These are phyloP conservation scores for Fusarium citri DNA, from an alignment of 2,329 filamentous ascomycete genomes.

Conservation along the genomic window DNA sequence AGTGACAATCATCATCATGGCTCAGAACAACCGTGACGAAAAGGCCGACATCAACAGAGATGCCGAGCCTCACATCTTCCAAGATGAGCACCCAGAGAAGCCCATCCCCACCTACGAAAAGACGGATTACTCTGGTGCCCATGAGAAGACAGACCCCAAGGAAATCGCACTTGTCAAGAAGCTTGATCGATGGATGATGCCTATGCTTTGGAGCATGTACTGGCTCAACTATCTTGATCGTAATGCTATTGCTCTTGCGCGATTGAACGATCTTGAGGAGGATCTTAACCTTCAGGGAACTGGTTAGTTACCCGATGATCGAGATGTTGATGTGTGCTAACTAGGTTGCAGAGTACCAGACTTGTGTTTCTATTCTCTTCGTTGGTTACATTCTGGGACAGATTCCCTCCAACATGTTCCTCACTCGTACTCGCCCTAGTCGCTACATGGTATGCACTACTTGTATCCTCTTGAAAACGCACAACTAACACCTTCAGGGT, in stretches of 20 bases:
- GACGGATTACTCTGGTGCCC: constrained; percentile 44
- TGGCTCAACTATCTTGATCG: constrained; percentile 60
- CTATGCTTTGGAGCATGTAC: constrained; percentile 55
- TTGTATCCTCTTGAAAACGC: rapidly evolving
- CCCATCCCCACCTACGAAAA: constrained; percentile 32
- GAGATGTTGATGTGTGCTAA: not conserved
- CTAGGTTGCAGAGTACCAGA: constrained; percentile 47
- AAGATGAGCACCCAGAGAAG: constrained; percentile 38
- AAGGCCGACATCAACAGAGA: constrained; percentile 22
- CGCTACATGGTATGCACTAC: constrained; percentile 52
- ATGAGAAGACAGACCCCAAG: constrained; percentile 44
- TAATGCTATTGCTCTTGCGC: constrained; percentile 60
- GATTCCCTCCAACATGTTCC: constrained; percentile 58
- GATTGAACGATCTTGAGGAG: constrained; percentile 48
- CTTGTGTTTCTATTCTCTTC: constrained; percentile 49
- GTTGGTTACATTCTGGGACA: constrained; percentile 61
- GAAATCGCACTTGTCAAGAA: constrained; percentile 45
- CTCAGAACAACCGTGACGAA: constrained; percentile 10
- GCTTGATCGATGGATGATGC: constrained; percentile 46
- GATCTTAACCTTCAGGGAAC: constrained; percentile 43
- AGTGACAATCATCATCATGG: constrained; percentile 12
- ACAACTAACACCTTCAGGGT: constrained; percentile 42
- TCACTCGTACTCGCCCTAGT: constrained; percentile 56
- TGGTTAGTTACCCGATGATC: not conserved
- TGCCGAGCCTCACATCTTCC: constrained; percentile 35